Evolutionary conservation across 2,329 filamentous ascomycete genomes (phyloP).

Genomic region (Eutypa lata): DNA sequence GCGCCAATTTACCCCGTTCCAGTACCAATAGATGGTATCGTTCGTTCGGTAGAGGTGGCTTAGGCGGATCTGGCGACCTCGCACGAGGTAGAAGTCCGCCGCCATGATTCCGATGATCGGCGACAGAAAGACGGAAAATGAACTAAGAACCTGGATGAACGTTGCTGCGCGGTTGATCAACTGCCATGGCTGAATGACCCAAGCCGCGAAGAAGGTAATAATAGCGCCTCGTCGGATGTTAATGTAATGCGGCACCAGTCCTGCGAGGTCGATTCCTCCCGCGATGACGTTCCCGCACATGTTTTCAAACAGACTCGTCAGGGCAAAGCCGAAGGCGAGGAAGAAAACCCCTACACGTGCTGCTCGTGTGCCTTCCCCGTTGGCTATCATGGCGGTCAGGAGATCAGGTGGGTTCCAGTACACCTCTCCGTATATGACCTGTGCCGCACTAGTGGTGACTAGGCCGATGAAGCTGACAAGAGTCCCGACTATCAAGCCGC

Average conservation of each 20-base stretch:
- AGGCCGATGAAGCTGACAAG: conserved; percentile 40
- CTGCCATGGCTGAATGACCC: conserved; percentile 30
- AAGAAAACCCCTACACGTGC: conserved; percentile 28
- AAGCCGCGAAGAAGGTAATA: conserved; percentile 26
- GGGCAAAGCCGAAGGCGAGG: conserved; percentile 31
- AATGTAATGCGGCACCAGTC: conserved; percentile 27
- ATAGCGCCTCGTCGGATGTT: conserved; percentile 28
- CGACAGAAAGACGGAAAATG: conserved; percentile 37
- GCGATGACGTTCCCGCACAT: conserved; percentile 32
- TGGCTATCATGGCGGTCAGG: conserved; percentile 42
- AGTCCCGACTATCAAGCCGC: conserved; percentile 36
- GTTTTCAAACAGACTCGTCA: conserved; percentile 40
- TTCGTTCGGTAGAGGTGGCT: conserved; percentile 30
- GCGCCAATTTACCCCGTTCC: conserved; percentile 40
- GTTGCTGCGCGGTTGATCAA: conserved; percentile 26
- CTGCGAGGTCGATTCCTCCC: conserved; percentile 29
- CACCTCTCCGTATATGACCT: conserved; percentile 41
- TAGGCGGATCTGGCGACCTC: conserved; percentile 31
- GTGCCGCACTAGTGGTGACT: conserved; percentile 40
- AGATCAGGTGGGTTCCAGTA: conserved; percentile 45
- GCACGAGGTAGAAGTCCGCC: conserved; percentile 31
- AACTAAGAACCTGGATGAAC: conserved; percentile 31
- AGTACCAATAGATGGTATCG: conserved; percentile 40
- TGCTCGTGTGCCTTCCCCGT: conserved; percentile 34
- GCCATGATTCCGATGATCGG: conserved; percentile 36